A percentile compares a stretch with the other conserved stretches of the same genome.
Conservation (phyloP, 208 protist genomes). For the Leptomonas pyrrhocoris region DNA sequence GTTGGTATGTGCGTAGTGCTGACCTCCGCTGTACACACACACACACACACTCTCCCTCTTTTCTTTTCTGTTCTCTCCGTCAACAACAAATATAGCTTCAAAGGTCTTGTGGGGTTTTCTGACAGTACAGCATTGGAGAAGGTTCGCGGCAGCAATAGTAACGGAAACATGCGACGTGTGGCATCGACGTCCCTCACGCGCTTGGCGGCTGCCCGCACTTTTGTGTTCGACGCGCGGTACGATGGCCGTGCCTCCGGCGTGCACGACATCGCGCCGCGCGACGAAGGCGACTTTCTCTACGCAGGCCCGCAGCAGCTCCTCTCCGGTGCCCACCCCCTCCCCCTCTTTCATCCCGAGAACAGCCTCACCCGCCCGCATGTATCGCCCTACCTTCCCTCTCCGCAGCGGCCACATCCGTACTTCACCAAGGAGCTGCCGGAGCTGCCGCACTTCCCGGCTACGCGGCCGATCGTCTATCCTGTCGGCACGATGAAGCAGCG, state of each 20-base stretch:
- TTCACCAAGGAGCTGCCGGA: constrained; percentile 80
- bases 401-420: constrained; percentile 87
- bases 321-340: constrained; percentile 84
- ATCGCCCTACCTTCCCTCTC: constrained; percentile 89
- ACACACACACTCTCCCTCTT: no score
- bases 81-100: not conserved
- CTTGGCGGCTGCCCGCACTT: constrained; percentile 4
- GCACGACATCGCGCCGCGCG: constrained; percentile 82
- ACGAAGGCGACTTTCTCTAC: constrained; percentile 81
- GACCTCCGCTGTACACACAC: no score
- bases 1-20: no score
- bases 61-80: constrained; percentile 1
- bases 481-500: constrained; percentile 86
- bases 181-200: not conserved
- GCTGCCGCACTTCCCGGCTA: constrained; percentile 80
- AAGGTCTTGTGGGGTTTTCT: not conserved
- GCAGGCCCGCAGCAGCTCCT: constrained; percentile 68
- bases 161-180: constrained; percentile 20
- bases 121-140: no score
- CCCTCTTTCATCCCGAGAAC: constrained; percentile 77
- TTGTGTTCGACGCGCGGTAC: constrained; percentile 73
- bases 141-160: no score
- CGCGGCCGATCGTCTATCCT: constrained; percentile 84
- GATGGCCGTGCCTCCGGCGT: constrained; percentile 78
- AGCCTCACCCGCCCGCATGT: constrained; percentile 75